Conservation (phyloP, 1,284 basidiomycete genomes). For the Leucoagaricus sp. region DNA sequence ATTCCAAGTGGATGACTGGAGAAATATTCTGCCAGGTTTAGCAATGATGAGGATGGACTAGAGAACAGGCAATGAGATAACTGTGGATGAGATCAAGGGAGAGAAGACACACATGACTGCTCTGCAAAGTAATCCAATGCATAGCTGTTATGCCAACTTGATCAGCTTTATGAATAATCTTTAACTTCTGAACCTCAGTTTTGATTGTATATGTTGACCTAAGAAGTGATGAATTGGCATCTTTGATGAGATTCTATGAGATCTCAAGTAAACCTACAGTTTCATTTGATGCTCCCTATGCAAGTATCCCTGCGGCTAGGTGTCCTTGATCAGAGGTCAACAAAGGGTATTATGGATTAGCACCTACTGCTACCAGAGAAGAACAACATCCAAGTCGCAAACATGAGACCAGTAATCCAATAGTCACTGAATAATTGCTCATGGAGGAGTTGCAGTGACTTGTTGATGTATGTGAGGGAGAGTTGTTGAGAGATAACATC, state of each 20-base stretch:
- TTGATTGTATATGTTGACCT: slow-evolving; percentile 35
- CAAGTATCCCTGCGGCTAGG: slow-evolving; percentile 48
- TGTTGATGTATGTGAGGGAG: slow-evolving; percentile 24
- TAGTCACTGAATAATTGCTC: slow-evolving; percentile 37
- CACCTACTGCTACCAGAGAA: slow-evolving; percentile 43
- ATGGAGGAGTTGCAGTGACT: slow-evolving; percentile 31
- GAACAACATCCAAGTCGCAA: slow-evolving; percentile 50
- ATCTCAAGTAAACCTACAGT: slow-evolving; percentile 54
- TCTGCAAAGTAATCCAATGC: slow-evolving; percentile 49
- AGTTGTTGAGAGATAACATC: background rate
- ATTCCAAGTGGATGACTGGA: no score
- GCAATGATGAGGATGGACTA: slow-evolving; percentile 53
- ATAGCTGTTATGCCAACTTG: slow-evolving; percentile 50
- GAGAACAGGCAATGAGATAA: slow-evolving; percentile 15
- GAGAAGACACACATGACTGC: slow-evolving; percentile 42
- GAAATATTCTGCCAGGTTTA: slow-evolving; percentile 59
- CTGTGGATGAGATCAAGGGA: no score
- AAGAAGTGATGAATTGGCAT: slow-evolving; percentile 28
- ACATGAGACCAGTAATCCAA: slow-evolving; percentile 61
- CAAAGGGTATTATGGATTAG: background rate
- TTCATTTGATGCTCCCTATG: slow-evolving; percentile 63
- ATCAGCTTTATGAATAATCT: slow-evolving; percentile 37
- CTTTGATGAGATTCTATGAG: slow-evolving; percentile 43
- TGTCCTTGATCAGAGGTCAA: background rate
- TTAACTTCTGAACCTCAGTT: slow-evolving; percentile 33